phyloP scores from a whole-genome alignment of 2,329 filamentous ascomycete species.

The Fusarium piperis region DNA sequence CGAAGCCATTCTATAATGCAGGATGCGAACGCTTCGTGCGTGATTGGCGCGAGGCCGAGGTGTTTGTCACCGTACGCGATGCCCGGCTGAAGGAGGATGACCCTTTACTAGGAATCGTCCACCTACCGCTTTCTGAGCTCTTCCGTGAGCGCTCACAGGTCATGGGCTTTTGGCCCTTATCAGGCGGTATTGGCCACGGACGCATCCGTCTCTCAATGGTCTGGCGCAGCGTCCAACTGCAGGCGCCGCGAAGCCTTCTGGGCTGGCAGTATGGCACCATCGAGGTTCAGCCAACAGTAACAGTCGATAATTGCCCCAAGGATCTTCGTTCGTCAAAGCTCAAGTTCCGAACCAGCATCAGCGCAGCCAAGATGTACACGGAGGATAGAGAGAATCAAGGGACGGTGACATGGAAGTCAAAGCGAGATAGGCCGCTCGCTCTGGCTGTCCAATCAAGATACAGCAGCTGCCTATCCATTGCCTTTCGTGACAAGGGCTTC shows the following conservation, averaged over 20 bases:
- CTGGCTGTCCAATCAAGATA: slow-evolving; percentile 71
- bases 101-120: slow-evolving; percentile 74
- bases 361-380: slow-evolving; percentile 66
- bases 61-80: slow-evolving; percentile 75
- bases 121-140: slow-evolving; percentile 70
- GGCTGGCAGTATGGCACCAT: slow-evolving; percentile 80
- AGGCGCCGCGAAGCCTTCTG: slow-evolving; percentile 65
- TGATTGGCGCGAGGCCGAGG: slow-evolving; percentile 73
- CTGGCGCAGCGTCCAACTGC: slow-evolving; percentile 74
- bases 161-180: slow-evolving; percentile 72
- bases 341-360: slow-evolving; percentile 68
- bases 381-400: slow-evolving; percentile 49
- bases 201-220: slow-evolving; percentile 75
- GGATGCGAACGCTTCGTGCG: slow-evolving; percentile 77
- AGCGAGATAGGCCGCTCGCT: slow-evolving; percentile 53
- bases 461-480: slow-evolving; percentile 62
- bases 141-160: slow-evolving; percentile 72
- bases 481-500: slow-evolving; percentile 54
- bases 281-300: slow-evolving; percentile 65
- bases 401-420: slow-evolving; percentile 59
- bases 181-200: slow-evolving; percentile 78
- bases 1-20: slow-evolving; percentile 82
- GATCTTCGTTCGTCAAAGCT: slow-evolving; percentile 61
- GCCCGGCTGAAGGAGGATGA: slow-evolving; percentile 75
- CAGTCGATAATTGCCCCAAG: slow-evolving; percentile 55